A percentile compares a stretch with the other conserved stretches of the same genome.
These are phyloP conservation scores for Trametes pubescens DNA, from an alignment of 1,284 basidiomycete genomes.

Conservation along the genomic window DNA sequence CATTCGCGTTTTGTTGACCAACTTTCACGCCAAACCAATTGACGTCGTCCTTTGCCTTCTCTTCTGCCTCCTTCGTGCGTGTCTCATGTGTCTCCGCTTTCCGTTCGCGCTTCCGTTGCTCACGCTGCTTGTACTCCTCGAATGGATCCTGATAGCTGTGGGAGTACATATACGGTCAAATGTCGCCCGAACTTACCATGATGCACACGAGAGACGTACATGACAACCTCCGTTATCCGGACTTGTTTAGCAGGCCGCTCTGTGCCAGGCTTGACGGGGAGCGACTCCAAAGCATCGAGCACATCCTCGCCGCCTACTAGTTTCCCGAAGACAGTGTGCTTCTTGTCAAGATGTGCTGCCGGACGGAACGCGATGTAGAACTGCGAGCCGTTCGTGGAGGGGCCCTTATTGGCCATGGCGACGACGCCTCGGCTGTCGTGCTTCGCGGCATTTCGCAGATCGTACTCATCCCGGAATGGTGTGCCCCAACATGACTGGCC, in stretches of 20 bases:
- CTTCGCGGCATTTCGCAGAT: constrained; percentile 84
- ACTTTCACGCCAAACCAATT: constrained; percentile 90
- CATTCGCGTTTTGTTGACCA: constrained; percentile 50
- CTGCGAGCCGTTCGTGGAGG: constrained; percentile 89
- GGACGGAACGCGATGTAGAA: constrained; percentile 90
- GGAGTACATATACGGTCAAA: constrained; percentile 8
- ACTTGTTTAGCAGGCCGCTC: constrained; percentile 89
- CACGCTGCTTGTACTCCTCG: constrained; percentile 81
- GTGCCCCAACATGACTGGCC: constrained; percentile 96
- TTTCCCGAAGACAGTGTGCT: constrained; percentile 97
- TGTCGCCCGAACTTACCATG: neutral
- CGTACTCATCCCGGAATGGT: constrained; percentile 93
- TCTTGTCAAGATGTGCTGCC: constrained; percentile 82
- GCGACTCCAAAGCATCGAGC: constrained; percentile 82
- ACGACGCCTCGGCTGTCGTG: constrained; percentile 84
- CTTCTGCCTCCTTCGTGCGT: constrained; percentile 51
- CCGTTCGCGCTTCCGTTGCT: constrained; percentile 77
- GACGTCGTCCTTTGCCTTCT: constrained; percentile 61
- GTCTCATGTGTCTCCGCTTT: constrained; percentile 48
- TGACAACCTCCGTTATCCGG: constrained; percentile 78
- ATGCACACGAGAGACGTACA: constrained; percentile 55
- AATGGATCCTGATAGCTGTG: constrained; percentile 85
- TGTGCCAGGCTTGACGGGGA: constrained; percentile 83
- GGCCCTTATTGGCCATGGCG: constrained; percentile 94
- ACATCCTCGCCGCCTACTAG: constrained; percentile 95